Conservation (phyloP, 768 basidiomycete genomes). For the Symmetrospora coprosmae region DNA sequence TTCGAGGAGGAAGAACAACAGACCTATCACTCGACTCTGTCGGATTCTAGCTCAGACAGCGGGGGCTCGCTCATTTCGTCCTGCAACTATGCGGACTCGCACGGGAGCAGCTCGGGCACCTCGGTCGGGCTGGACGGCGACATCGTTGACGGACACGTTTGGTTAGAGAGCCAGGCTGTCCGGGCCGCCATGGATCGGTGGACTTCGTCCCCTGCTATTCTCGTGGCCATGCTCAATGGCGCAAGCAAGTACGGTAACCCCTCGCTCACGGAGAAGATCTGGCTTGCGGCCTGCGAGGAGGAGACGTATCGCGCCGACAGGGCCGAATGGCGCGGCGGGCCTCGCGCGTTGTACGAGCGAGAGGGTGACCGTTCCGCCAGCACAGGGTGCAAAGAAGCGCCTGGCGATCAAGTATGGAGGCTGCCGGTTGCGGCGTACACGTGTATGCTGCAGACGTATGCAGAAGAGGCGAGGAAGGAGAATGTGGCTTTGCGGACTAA, state of each 20-base stretch:
- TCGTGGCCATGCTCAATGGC: not conserved
- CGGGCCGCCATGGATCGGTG: not conserved
- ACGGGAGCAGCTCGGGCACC: not conserved
- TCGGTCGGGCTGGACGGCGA: not conserved
- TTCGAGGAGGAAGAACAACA: no score
- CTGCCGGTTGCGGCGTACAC: not conserved
- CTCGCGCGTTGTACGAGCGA: no score
- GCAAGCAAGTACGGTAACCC: not conserved
- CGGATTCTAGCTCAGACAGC: not conserved
- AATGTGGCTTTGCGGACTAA: not conserved
- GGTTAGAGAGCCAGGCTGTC: not conserved
- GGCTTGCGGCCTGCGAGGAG: not conserved
- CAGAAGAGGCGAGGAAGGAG: not conserved
- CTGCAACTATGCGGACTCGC: not conserved
- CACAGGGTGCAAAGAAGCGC: no score
- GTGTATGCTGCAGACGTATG: not conserved
- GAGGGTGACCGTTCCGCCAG: no score
- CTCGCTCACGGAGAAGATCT: not conserved
- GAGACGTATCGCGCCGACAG: no score
- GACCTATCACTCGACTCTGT: no score
- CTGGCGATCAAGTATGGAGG: not conserved
- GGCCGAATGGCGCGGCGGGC: no score
- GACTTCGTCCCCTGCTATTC: not conserved
- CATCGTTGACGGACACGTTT: not conserved
- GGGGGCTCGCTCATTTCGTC: not conserved